Conservation (phyloP, 495 filamentous ascomycete species). For the Aspergillus indologenus region DNA sequence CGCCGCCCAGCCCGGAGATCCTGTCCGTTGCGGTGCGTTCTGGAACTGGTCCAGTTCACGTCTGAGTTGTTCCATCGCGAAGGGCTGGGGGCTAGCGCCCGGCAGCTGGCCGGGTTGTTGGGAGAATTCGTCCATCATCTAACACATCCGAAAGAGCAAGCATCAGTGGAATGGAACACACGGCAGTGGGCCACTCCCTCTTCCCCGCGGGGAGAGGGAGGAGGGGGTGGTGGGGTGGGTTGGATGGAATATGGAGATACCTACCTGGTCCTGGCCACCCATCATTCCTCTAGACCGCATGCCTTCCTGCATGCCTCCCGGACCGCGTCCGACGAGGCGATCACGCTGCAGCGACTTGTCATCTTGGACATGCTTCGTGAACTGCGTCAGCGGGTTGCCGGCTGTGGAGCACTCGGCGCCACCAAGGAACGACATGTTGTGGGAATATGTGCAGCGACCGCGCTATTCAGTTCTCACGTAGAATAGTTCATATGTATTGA, state of each 20-base stretch:
- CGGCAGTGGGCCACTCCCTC: not conserved
- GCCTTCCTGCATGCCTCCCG: constrained; percentile 58
- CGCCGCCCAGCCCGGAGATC: constrained; percentile 62
- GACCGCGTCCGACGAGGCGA: constrained; percentile 69
- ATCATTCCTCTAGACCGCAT: constrained; percentile 61
- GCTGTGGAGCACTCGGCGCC: constrained; percentile 96
- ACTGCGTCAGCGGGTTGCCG: constrained; percentile 93
- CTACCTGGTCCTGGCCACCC: constrained; percentile 60
- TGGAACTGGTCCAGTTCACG: constrained; percentile 61
- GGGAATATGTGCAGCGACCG: not conserved
- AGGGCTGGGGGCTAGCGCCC: constrained; percentile 50
- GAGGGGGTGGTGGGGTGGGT: not conserved
- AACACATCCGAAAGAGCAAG: constrained; percentile 1
- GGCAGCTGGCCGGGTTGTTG: constrained; percentile 64
- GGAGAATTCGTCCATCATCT: constrained; percentile 95
- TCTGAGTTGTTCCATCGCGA: constrained; percentile 70
- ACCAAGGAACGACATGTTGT: constrained; percentile 83
- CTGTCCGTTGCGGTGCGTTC: constrained; percentile 53
- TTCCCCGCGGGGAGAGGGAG: not conserved
- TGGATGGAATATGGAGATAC: no score
- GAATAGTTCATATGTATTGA: not conserved
- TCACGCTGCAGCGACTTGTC: constrained; percentile 94
- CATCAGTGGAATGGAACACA: constrained; percentile 12
- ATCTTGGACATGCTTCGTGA: constrained; percentile 90
- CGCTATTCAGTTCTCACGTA: not conserved